phyloP scores from a whole-genome alignment of 371 early-diverging fungal species.

The Sporodiniella umbellata region DNA sequence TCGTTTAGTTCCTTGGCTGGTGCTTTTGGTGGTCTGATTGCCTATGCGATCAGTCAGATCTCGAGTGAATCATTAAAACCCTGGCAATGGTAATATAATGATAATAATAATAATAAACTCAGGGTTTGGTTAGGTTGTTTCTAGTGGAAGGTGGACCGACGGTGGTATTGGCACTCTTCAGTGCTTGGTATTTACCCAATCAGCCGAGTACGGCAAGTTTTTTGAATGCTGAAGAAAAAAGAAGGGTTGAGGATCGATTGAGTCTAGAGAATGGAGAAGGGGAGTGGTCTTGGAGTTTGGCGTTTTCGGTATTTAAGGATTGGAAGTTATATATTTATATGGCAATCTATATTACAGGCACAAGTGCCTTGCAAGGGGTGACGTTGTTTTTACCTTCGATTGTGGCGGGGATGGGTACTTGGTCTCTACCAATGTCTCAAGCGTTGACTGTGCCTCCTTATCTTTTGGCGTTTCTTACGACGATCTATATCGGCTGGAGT shows the following conservation, averaged over 20 bases:
- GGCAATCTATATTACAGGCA: slow-evolving; percentile 37
- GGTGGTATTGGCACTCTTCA: slow-evolving; percentile 31
- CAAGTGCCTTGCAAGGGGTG: slow-evolving; percentile 39
- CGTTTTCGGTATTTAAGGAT: slow-evolving; percentile 34
- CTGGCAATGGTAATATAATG: slow-evolving; percentile 35
- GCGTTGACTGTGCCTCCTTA: slow-evolving; percentile 40
- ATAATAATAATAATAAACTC: neutral
- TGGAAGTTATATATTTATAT: slow-evolving; percentile 39
- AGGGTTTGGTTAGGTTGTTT: slow-evolving; percentile 43
- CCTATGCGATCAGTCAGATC: slow-evolving; percentile 35
- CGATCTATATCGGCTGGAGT: slow-evolving; percentile 20
- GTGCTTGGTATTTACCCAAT: slow-evolving; percentile 50
- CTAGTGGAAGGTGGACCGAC: slow-evolving; percentile 52
- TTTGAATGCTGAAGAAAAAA: slow-evolving; percentile 53
- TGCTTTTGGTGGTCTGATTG: slow-evolving; percentile 42
- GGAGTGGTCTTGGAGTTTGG: slow-evolving; percentile 44
- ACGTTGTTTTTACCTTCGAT: slow-evolving; percentile 41
- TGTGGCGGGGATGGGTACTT: slow-evolving; percentile 28
- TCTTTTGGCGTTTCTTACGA: slow-evolving; percentile 18
- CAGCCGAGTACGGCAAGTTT: slow-evolving; percentile 54
- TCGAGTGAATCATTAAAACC: slow-evolving; percentile 17
- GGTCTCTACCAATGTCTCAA: slow-evolving; percentile 34
- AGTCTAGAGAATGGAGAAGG: too few relatives aligned
- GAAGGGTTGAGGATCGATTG: slow-evolving; percentile 43
- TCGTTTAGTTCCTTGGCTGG: slow-evolving; percentile 39